Evolutionary conservation across 2,329 filamentous ascomycete genomes (phyloP).

Genomic region (Verticillium zaregamsianum): DNA sequence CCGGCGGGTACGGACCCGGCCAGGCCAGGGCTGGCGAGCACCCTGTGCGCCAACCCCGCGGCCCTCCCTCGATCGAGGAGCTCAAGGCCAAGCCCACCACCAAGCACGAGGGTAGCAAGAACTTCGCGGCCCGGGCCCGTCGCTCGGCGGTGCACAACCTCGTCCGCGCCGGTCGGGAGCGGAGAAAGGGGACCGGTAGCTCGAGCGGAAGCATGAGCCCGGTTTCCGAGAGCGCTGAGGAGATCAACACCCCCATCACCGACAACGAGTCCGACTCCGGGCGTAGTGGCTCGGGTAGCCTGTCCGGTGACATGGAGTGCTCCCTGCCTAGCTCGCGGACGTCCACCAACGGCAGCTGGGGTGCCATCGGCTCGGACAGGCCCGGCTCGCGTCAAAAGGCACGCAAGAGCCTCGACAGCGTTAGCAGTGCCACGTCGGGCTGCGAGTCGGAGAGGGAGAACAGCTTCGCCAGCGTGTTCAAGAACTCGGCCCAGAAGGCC

Average conservation of each 20-base stretch:
- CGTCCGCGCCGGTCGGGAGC: slow-evolving; percentile 82
- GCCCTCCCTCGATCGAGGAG: slow-evolving; percentile 88
- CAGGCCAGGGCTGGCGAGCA: slow-evolving; percentile 93
- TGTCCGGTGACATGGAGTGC: slow-evolving; percentile 67
- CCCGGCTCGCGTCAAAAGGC: slow-evolving; percentile 67
- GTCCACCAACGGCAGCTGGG: slow-evolving; percentile 66
- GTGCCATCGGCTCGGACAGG: slow-evolving; percentile 83
- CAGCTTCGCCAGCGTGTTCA: slow-evolving; percentile 65
- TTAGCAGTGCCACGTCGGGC: slow-evolving; percentile 51
- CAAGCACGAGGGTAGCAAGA: slow-evolving; percentile 94
- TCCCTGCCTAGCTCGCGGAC: slow-evolving; percentile 73
- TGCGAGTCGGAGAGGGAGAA: slow-evolving; percentile 46
- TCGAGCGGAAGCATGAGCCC: slow-evolving; percentile 79
- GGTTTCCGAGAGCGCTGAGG: slow-evolving; percentile 73
- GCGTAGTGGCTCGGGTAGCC: slow-evolving; percentile 71
- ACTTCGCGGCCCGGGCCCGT: slow-evolving; percentile 89
- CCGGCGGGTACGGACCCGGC: slow-evolving; percentile 85
- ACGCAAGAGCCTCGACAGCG: slow-evolving; percentile 59
- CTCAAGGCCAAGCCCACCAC: slow-evolving; percentile 84
- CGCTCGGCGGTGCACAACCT: slow-evolving; percentile 89
- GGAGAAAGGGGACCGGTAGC: slow-evolving; percentile 71
- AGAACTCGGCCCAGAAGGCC: slow-evolving; percentile 49
- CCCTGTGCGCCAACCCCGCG: slow-evolving; percentile 86
- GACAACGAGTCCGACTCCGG: slow-evolving; percentile 73
- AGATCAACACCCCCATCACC: slow-evolving; percentile 61